These are phyloP conservation scores for Cladosporium austrohemisphaericum DNA, from an alignment of 2,329 filamentous ascomycete genomes.

Conservation along the genomic window DNA sequence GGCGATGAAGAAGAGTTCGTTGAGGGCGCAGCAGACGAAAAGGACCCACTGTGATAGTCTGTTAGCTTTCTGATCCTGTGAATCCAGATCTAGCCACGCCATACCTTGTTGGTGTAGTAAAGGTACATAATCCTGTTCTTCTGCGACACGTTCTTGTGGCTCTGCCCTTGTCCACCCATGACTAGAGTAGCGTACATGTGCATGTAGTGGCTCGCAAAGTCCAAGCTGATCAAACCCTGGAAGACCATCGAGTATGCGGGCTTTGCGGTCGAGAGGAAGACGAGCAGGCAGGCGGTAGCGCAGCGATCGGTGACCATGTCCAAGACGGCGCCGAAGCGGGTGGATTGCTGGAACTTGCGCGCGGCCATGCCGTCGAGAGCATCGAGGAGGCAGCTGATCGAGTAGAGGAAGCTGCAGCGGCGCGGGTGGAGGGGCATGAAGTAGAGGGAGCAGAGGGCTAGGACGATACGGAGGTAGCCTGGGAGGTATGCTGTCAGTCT, in stretches of 20 bases:
- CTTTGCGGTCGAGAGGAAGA: constrained; percentile 92
- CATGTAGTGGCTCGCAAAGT: constrained; percentile 95
- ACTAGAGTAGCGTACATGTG: constrained; percentile 96
- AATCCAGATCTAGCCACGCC: constrained; percentile 72
- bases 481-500: constrained; percentile 9
- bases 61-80: not conserved
- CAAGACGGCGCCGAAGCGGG: constrained; percentile 90
- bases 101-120: constrained; percentile 95
- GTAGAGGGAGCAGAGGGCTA: constrained; percentile 85
- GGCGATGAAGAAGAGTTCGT: constrained; percentile 97
- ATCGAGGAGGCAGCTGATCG: constrained; percentile 89
- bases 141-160: constrained; percentile 93
- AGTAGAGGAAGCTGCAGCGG: constrained; percentile 88
- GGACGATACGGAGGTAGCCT: constrained; percentile 51
- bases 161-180: constrained; percentile 73
- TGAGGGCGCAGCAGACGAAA: constrained; percentile 83
- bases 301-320: constrained; percentile 99
- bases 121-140: constrained; percentile 86
- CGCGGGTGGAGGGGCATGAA: constrained; percentile 99
- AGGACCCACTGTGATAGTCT: constrained; percentile 71
- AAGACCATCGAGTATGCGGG: constrained; percentile 92
- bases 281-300: constrained; percentile 89
- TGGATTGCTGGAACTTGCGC: constrained; percentile 80
- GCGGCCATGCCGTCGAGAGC: constrained; percentile 94
- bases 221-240: constrained; percentile 86